These are phyloP conservation scores for Scleromitrula shiraiana DNA, from an alignment of 2,329 filamentous ascomycete species.

Conservation along the genomic window DNA sequence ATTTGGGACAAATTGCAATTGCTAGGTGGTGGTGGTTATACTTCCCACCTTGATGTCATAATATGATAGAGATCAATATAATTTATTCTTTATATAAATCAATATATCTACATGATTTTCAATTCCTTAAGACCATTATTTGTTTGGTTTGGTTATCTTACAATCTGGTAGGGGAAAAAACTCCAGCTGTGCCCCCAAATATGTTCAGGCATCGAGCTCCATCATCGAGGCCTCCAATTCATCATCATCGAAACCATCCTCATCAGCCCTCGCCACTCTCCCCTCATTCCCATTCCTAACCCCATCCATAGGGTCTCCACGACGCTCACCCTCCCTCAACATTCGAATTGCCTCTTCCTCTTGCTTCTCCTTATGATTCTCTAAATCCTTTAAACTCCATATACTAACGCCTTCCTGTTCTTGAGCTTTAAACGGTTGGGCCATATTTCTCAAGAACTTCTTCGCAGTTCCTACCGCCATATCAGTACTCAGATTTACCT, in stretches of 20 bases:
- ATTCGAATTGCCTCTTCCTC: slow-evolving; percentile 61
- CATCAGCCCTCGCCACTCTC: slow-evolving; percentile 19
- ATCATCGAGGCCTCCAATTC: slow-evolving; percentile 47
- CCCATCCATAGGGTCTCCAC: slow-evolving; percentile 10
- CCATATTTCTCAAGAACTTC: slow-evolving; percentile 85
- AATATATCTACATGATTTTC: neutral
- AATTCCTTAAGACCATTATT: neutral
- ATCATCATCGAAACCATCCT: slow-evolving; percentile 29
- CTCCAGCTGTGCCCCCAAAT: neutral
- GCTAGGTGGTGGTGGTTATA: neutral
- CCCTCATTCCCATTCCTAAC: slow-evolving; percentile 17
- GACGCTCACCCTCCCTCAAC: slow-evolving; percentile 37
- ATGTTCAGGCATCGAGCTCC: slow-evolving; percentile 19
- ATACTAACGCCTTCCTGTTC: slow-evolving; percentile 91
- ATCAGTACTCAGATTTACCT: slow-evolving; percentile 87
- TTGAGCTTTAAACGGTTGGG: slow-evolving; percentile 72
- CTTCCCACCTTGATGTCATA: too few relatives aligned
- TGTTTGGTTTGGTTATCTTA: neutral
- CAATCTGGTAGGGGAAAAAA: slow-evolving; percentile 1
- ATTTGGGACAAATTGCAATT: neutral
- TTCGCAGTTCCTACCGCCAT: slow-evolving; percentile 88
- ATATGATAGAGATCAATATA: neutral
- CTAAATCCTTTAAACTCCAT: slow-evolving; percentile 76
- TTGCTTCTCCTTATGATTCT: slow-evolving; percentile 67
- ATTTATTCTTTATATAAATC: too few relatives aligned